Evolutionary conservation across 164 flowering plant species (phyloP).

Genomic region (Kingdonia uniflora): DNA sequence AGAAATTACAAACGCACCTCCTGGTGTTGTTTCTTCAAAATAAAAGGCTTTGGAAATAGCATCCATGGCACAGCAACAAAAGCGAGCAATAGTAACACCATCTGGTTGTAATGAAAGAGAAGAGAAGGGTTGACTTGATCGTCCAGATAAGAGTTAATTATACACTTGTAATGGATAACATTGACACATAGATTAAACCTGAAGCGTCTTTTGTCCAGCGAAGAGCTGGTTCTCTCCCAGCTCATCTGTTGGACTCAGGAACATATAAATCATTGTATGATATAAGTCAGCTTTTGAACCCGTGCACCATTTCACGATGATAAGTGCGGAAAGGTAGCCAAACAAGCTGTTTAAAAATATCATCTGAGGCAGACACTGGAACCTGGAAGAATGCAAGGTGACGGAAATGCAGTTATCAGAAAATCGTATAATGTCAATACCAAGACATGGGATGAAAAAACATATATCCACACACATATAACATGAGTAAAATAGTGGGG

Average conservation of each 20-base stretch:
- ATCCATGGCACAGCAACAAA: slow-evolving; percentile 96
- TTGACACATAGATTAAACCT: slow-evolving; percentile 34
- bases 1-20: slow-evolving; percentile 26
- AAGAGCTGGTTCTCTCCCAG: slow-evolving; percentile 97
- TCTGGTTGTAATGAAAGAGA: slow-evolving; percentile 27
- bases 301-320: slow-evolving; percentile 82
- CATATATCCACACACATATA: too few species aligned
- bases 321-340: slow-evolving; percentile 87
- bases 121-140: slow-evolving; percentile 5
- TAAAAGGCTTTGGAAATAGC: slow-evolving; percentile 92
- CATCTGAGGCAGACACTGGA: slow-evolving; percentile 84
- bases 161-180: too few species aligned
- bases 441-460: too few species aligned
- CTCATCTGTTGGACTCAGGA: slow-evolving; percentile 93
- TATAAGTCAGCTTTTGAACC: slow-evolving; percentile 95
- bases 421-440: too few species aligned
- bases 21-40: slow-evolving; percentile 78
- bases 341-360: slow-evolving; percentile 84
- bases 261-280: slow-evolving; percentile 96
- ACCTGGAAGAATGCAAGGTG: slow-evolving; percentile 43
- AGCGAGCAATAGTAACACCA: slow-evolving; percentile 58
- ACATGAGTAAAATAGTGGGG: too few species aligned
- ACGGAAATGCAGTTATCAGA: too few species aligned
- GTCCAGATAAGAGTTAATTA: not conserved
- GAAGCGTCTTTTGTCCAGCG: slow-evolving; percentile 62